Evolutionary conservation across 345 rosid species (phyloP), one percentile per base, ranked within the genome.

Genomic region (Salix dunnii): DNA sequence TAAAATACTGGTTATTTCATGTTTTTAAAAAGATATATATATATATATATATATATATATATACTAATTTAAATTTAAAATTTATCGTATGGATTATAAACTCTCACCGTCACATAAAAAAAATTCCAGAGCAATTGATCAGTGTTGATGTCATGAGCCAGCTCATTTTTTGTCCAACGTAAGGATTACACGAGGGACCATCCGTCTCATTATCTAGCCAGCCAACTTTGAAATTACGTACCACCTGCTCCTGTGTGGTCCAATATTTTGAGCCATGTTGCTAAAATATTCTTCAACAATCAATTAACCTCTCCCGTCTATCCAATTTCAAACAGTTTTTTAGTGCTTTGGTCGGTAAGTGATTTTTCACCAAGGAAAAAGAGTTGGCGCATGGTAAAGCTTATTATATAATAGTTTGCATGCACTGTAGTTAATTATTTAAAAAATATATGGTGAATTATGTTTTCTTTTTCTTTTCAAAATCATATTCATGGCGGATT

Each of bases 111-210:
- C n/a, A n/a, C n/a, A n/a, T n/a, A n/a, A n/a, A n/a, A n/a, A n/a
- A n/a, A n/a, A n/a, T n/a, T n/a, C n/a, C n/a, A n/a, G 62, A 35
- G 27, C 62, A 31, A 58, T 58, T 6, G 23, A 11, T 21, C 63
- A 10, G 63, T 58, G 63, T 51, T 20, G 36, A 20, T 58, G 63
- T 51, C 30, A 36, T 23, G 13, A 17, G 20, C 76, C 55, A 43
- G 20, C 69, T 74, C 10, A 55, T 74, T 75, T 27, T 67, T 51
- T 51, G 72, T 36, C 27, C 73, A 51, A 35, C n/a, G 2, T 55
- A 5, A 17, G 23, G 51, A n/a, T 70, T 16, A 28, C 73, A 58
- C 49, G 23, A 36, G 38, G 76, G 77, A 30, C 43, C 77, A 38
- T 14, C 20, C 40, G 35, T n/a, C 67, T 58, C 36, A 12, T 51